These are phyloP conservation scores for Backusella morwellensis DNA, from an alignment of 192 early-diverging fungal species.

Conservation along the genomic window DNA sequence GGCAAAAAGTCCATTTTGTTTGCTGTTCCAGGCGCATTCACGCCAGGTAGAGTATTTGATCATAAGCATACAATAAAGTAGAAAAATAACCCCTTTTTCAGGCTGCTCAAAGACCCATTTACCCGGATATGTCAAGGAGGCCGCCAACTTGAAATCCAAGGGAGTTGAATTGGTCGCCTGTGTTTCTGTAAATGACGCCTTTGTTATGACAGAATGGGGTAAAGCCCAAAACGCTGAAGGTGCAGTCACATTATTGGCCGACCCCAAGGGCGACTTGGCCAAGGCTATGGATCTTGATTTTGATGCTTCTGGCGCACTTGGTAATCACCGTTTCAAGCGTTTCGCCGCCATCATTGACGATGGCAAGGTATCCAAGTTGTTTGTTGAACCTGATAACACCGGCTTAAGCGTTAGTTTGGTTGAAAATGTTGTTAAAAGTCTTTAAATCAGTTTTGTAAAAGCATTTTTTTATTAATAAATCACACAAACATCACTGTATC, in stretches of 20 bases:
- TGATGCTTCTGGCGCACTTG: conserved; percentile 58
- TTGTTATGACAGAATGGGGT: conserved; percentile 61
- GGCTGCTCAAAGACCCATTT: conserved; percentile 58
- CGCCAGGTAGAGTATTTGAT: conserved; percentile 31
- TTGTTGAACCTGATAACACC: conserved; percentile 52
- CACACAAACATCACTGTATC: too few relatives aligned
- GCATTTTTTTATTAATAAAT: not conserved
- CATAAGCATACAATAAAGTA: too few relatives aligned
- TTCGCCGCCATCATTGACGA: conserved; percentile 54
- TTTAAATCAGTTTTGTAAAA: conserved; percentile 25
- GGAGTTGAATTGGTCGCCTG: conserved; percentile 58
- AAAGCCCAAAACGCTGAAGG: conserved; percentile 31
- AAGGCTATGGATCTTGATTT: conserved; percentile 52
- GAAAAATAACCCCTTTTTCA: too few relatives aligned
- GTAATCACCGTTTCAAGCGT: conserved; percentile 48
- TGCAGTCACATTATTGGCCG: conserved; percentile 53
- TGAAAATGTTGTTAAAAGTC: conserved; percentile 41
- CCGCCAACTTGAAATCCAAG: conserved; percentile 40
- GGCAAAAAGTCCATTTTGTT: conserved; percentile 43
- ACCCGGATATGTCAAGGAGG: conserved; percentile 52
- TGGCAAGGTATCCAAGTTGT: conserved; percentile 18
- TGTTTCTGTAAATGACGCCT: conserved; percentile 53
- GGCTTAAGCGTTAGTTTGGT: conserved; percentile 47
- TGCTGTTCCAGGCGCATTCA: conserved; percentile 62
- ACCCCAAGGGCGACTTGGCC: conserved; percentile 50